phyloP scores from a whole-genome alignment of 2,329 filamentous ascomycete species.

The Pseudocercospora eumusae region DNA sequence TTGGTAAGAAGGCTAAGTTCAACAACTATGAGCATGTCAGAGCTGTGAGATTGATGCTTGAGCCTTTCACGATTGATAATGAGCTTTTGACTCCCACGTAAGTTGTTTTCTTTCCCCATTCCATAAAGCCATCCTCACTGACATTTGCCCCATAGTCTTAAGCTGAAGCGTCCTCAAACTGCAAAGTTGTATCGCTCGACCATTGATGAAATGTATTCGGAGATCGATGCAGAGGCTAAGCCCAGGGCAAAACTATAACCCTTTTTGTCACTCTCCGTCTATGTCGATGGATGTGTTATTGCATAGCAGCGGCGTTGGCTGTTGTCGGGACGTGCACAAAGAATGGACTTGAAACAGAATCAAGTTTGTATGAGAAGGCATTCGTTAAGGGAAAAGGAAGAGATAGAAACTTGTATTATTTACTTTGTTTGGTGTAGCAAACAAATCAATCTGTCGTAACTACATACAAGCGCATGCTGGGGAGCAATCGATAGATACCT shows the following conservation, averaged over 20 bases:
- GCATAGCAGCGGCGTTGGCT: background rate
- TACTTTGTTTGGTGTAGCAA: background rate
- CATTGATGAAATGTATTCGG: slow-evolving; percentile 63
- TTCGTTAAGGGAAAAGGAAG: background rate
- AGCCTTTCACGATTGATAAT: slow-evolving; percentile 93
- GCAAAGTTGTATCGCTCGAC: slow-evolving; percentile 62
- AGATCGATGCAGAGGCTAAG: slow-evolving; percentile 50
- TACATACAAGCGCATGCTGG: too few species aligned
- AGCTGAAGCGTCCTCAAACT: slow-evolving; percentile 69
- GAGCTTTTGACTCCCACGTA: slow-evolving; percentile 86
- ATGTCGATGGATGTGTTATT: background rate
- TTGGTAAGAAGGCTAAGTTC: slow-evolving; percentile 82
- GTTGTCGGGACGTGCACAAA: too few species aligned
- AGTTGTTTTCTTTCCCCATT: slow-evolving; percentile 53
- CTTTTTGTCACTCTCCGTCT: too few species aligned
- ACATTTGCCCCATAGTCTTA: slow-evolving; percentile 53
- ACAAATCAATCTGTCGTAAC: too few species aligned
- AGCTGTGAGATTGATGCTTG: slow-evolving; percentile 72
- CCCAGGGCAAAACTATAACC: slow-evolving; percentile 53
- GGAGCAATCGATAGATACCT: too few species aligned
- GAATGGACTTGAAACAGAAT: background rate
- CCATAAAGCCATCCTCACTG: background rate
- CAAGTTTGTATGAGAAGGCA: background rate
- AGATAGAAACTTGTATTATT: background rate
- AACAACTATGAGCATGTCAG: slow-evolving; percentile 85